Conservation (phyloP, 441 rosid genomes). For the Gossypium gossypioides region DNA sequence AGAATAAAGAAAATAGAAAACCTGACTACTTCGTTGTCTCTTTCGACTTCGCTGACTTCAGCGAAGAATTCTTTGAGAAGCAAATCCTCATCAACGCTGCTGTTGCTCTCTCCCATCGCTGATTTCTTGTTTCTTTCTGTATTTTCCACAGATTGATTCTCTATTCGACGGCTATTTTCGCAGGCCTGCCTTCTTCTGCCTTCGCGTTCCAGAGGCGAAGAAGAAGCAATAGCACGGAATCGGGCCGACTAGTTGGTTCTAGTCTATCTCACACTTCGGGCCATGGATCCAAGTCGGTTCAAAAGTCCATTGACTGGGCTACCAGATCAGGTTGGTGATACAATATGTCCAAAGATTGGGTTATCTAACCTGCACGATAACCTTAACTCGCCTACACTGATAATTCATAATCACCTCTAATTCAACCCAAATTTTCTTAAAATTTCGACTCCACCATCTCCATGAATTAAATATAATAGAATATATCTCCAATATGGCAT, state of each 20-base stretch:
- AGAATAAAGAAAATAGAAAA: constrained; percentile 16
- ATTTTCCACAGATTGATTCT: not conserved
- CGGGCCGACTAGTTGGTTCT: not conserved
- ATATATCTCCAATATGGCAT: too few relatives aligned
- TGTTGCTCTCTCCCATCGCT: constrained; percentile 36
- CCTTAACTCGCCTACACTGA: too few relatives aligned
- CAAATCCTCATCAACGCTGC: constrained; percentile 47
- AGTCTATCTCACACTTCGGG: not conserved
- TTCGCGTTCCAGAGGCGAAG: not conserved
- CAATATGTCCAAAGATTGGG: too few relatives aligned
- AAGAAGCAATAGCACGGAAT: not conserved
- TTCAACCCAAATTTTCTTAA: too few relatives aligned
- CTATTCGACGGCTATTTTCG: not conserved
- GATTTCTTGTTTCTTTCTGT: not conserved
- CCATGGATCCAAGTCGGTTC: not conserved
- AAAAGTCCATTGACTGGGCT: too few relatives aligned
- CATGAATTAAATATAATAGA: too few relatives aligned
- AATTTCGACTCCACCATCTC: too few relatives aligned
- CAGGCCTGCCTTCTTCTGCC: not conserved
- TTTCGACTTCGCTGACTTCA: constrained; percentile 84
- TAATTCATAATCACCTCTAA: too few relatives aligned
- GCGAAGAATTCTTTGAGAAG: constrained; percentile 81
- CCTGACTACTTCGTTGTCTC: constrained; percentile 85
- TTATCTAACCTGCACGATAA: too few relatives aligned
- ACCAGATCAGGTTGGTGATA: too few relatives aligned